These are phyloP conservation scores for Pterocarpus macrocarpus DNA, from an alignment of 306 rosid genomes.

Conservation along the genomic window DNA sequence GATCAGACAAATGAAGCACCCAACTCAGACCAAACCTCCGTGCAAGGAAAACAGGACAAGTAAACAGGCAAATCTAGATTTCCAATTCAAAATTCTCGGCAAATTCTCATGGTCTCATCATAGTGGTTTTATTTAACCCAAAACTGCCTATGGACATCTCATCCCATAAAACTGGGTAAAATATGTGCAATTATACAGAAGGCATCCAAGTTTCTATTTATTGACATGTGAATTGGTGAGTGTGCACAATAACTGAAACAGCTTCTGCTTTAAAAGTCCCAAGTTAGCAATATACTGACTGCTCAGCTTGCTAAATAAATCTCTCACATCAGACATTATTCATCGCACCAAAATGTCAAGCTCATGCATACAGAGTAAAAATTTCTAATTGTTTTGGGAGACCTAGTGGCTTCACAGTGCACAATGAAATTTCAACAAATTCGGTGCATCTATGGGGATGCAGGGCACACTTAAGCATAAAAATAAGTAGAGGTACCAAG, in stretches of 20 bases:
- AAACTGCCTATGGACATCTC: slow-evolving; percentile 4
- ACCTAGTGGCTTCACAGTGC: not conserved
- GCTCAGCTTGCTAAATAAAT: not conserved
- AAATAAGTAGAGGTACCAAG: not conserved
- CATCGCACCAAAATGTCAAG: slow-evolving; percentile 14
- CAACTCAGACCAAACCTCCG: not conserved
- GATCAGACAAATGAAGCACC: not conserved
- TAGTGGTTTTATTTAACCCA: not conserved
- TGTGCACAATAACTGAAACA: slow-evolving; percentile 2
- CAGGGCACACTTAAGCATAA: not conserved
- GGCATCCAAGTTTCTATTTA: slow-evolving; percentile 11
- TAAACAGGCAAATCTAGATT: slow-evolving; percentile 34
- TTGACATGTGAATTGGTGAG: not conserved
- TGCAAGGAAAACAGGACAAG: slow-evolving; percentile 16
- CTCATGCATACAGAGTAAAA: not conserved
- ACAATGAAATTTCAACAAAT: not conserved
- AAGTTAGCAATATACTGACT: not conserved
- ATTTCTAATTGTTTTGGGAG: not conserved
- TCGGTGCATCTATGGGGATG: slow-evolving; percentile 12
- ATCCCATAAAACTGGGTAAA: not conserved
- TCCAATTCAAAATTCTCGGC: slow-evolving; percentile 30
- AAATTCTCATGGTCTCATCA: slow-evolving; percentile 4
- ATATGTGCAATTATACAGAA: not conserved
- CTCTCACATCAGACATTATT: slow-evolving; percentile 6
- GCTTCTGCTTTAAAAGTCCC: not conserved